Evolutionary conservation across 257 asterid species (phyloP), one percentile per base, ranked within the genome.

Genomic region (Solanum verrucosum): DNA sequence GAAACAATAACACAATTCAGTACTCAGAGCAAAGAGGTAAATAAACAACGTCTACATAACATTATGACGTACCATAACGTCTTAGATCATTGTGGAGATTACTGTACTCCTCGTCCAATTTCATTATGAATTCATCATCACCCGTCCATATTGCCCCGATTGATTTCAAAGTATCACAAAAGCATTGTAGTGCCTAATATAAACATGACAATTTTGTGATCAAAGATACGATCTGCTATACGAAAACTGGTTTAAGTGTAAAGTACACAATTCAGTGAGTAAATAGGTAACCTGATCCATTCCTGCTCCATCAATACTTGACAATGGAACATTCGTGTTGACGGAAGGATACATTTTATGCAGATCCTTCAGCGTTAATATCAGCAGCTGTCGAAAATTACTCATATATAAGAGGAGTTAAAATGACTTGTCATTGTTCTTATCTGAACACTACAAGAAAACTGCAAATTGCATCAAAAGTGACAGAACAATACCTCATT

Each of bases 131-230:
- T 44, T 90, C 89, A 85, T 90, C 96, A 14, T 91, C 89, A 56
- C 88, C 42, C 29, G 96, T 93, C 99, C 99, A 97, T 4, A 89
- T 86, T 81, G 92, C 94, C 88, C 98, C 98, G 20, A 97, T 89
- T 59, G 94, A 92, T 93, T 92, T 90, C 49, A 96, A 87, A 89
- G 93, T 89, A 87, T 91, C 91, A 85, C 98, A 97, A 40, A 97
- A 92, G 84, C 90, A 83, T 33, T 87, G 90, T 18, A 96, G 93
- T 88, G 91, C 91, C 99, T 97, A 94, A 78, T 16, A 46, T 7
- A 81, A 5, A 49, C n/a, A 46, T 49, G 40, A 82, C 42, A 82
- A 16, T 46, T 81, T 29, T 14, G 85, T 81, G 9, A 81, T 0
- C 42, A 18, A 31, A 29, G 4, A 9, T 18, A 4, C 7, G 1